Conservation (phyloP, 164 flowering plant species). For the Hamamelis virginiana region DNA sequence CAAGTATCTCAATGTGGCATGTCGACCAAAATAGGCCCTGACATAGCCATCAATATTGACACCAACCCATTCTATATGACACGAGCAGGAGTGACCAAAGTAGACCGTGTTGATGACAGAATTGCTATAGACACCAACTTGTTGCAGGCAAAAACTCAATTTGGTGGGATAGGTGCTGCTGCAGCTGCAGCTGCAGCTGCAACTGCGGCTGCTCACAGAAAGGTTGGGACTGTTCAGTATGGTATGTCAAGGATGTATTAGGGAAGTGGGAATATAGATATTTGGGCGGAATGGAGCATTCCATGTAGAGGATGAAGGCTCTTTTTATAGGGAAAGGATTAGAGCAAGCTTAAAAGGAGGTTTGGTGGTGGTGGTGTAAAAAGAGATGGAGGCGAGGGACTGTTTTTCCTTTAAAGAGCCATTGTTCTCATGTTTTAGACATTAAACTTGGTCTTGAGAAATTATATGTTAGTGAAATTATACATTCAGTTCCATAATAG, state of each 20-base stretch:
- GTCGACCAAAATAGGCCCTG: conserved; percentile 52
- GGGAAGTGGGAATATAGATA: not conserved
- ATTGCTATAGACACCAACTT: conserved; percentile 48
- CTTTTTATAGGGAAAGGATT: not conserved
- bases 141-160: conserved; percentile 60
- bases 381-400: not conserved
- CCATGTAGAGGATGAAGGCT: not conserved
- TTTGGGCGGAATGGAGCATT: not conserved
- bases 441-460: not conserved
- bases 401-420: not conserved
- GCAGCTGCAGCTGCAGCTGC: conserved; percentile 43
- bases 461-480: conserved; percentile 9
- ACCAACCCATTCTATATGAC: conserved; percentile 54
- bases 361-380: not conserved
- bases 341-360: not conserved
- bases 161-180: conserved; percentile 42
- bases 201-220: conserved; percentile 51
- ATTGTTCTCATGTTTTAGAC: not conserved
- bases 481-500: conserved; percentile 7
- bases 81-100: conserved; percentile 35
- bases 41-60: conserved; percentile 66
- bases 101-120: conserved; percentile 36
- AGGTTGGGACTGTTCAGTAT: conserved; percentile 62
- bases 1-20: conserved; percentile 44
- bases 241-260: conserved; percentile 76